These are phyloP conservation scores for Cotoneaster glaucophyllus DNA, from an alignment of 306 rosid species.

Conservation along the genomic window DNA sequence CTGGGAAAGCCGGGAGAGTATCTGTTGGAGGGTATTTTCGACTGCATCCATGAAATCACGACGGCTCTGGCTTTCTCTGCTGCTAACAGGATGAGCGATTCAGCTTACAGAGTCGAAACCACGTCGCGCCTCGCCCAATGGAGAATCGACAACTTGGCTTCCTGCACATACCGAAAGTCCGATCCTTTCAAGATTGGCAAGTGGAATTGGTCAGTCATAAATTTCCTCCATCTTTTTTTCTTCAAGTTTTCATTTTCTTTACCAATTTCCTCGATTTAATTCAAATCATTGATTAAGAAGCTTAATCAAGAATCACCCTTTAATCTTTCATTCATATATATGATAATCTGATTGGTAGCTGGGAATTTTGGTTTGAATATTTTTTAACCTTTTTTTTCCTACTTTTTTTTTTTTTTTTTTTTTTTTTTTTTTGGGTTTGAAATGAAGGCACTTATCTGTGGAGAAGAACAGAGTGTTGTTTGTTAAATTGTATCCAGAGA, in stretches of 20 bases:
- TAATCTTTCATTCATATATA: too few relatives aligned
- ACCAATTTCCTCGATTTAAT: background rate
- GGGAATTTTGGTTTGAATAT: background rate
- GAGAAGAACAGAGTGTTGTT: conserved; percentile 78
- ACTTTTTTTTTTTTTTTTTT: background rate
- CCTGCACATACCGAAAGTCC: conserved; percentile 93
- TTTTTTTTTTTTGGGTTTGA: background rate
- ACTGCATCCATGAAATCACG: conserved; percentile 94
- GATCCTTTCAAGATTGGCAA: conserved; percentile 95
- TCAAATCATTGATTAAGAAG: background rate
- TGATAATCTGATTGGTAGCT: background rate
- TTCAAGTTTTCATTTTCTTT: background rate
- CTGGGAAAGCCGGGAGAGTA: conserved; percentile 96
- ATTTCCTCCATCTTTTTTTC: background rate
- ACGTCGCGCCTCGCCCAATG: conserved; percentile 97
- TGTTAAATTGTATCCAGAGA: conserved; percentile 78
- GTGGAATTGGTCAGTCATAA: conserved; percentile 72
- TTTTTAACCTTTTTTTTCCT: background rate
- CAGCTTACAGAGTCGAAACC: conserved; percentile 84
- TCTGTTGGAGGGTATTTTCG: conserved; percentile 69
- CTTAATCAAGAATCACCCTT: background rate
- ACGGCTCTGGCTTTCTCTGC: conserved; percentile 62
- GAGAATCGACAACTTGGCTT: conserved; percentile 87
- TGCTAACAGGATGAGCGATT: conserved; percentile 74
- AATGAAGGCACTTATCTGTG: conserved; percentile 84